phyloP scores from a whole-genome alignment of 202 grass and related monocot species.

The Zoysia matrella region DNA sequence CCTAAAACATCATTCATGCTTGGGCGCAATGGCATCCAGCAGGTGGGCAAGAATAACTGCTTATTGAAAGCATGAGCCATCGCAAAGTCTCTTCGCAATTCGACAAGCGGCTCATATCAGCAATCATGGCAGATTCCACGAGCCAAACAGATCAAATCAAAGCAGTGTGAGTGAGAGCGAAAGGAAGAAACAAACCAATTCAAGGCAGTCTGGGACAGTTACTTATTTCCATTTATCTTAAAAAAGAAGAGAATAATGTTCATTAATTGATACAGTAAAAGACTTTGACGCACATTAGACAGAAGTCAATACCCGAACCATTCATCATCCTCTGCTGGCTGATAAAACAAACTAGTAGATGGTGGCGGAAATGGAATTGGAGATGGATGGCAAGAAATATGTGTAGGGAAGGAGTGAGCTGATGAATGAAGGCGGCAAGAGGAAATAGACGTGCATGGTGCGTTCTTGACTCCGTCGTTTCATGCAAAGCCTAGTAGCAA shows the following conservation, averaged over 20 bases:
- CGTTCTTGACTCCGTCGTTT: slow-evolving; percentile 99
- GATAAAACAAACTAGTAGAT: neutral
- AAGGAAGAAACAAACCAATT: too few species aligned
- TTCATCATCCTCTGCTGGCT: slow-evolving; percentile 80
- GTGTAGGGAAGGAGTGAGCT: too few species aligned
- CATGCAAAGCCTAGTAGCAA: slow-evolving; percentile 35
- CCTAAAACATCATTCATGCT: neutral
- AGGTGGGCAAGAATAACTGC: slow-evolving; percentile 15
- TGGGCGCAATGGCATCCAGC: neutral
- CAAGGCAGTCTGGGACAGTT: too few species aligned
- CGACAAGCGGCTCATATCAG: neutral
- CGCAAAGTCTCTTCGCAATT: slow-evolving; percentile 7
- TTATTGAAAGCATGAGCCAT: neutral
- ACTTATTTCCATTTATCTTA: neutral
- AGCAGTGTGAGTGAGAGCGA: neutral
- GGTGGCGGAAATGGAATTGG: too few species aligned
- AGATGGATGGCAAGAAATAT: too few species aligned
- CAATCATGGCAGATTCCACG: slow-evolving; percentile 26
- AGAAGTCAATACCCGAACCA: slow-evolving; percentile 99
- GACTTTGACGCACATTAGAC: slow-evolving; percentile 62
- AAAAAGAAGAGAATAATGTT: slow-evolving; percentile 37
- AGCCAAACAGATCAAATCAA: neutral
- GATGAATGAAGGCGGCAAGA: slow-evolving; percentile 43
- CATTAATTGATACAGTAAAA: slow-evolving; percentile 45
- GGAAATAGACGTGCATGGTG: slow-evolving; percentile 87